phyloP scores from a whole-genome alignment of 2,329 filamentous ascomycete species.

The Tricladium varicosporioides region DNA sequence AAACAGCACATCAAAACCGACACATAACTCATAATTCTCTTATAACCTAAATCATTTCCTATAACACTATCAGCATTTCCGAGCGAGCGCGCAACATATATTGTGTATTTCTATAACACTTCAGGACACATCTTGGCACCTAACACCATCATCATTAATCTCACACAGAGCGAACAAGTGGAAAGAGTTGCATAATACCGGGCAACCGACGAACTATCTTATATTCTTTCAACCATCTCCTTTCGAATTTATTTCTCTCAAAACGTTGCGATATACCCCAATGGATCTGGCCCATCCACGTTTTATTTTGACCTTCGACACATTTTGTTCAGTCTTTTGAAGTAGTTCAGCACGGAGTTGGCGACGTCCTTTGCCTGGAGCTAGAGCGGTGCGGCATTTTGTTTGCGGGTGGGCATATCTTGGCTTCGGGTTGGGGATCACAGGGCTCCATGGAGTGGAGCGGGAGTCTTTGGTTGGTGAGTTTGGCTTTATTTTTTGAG shows the following conservation, averaged over 20 bases:
- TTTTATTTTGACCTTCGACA: slow-evolving; percentile 1
- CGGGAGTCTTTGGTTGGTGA: slow-evolving; percentile 10
- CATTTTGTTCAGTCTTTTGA: slow-evolving; percentile 1
- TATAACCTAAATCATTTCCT: neutral
- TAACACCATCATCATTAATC: neutral
- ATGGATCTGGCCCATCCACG: slow-evolving; percentile 9
- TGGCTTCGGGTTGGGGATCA: neutral
- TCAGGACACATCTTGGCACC: neutral
- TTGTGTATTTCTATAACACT: slow-evolving; percentile 22
- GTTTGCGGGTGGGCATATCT: neutral
- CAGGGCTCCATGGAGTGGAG: slow-evolving; percentile 1
- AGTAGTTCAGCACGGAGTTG: slow-evolving; percentile 10
- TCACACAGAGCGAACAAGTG: neutral
- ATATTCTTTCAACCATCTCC: neutral
- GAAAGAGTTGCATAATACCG: slow-evolving; percentile 1
- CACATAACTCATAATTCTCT: neutral
- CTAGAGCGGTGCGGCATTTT: neutral
- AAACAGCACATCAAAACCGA: slow-evolving; percentile 2
- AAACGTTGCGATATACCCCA: slow-evolving; percentile 11
- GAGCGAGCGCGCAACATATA: slow-evolving; percentile 9
- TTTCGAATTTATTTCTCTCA: neutral
- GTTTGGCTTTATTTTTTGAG: slow-evolving; percentile 17
- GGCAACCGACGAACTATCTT: slow-evolving; percentile 8
- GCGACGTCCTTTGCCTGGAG: neutral
- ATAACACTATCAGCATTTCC: slow-evolving; percentile 3